Conservation (phyloP, 345 rosid genomes). For the Odontarrhena argentea region DNA sequence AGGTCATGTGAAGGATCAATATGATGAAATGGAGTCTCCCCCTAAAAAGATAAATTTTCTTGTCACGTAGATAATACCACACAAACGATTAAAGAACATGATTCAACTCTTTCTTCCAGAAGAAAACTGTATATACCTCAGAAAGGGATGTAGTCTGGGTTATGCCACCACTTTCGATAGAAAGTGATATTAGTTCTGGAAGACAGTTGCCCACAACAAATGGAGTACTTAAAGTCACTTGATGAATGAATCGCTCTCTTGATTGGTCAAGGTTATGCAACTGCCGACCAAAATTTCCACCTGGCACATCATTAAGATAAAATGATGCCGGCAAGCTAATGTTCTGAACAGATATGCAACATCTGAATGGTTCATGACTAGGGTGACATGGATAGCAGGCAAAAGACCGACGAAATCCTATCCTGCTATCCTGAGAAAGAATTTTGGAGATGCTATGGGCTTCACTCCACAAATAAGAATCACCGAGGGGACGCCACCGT, state of each 20-base stretch:
- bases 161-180: constrained; percentile 75
- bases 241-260: constrained; percentile 60
- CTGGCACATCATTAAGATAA: constrained; percentile 38
- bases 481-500: constrained; percentile 89
- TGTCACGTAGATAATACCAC: constrained; percentile 21
- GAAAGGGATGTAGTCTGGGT: constrained; percentile 61
- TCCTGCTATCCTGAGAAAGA: constrained; percentile 74
- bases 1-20: constrained; percentile 88
- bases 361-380: constrained; percentile 83
- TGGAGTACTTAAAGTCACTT: constrained; percentile 75
- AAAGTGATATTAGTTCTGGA: constrained; percentile 67
- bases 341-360: constrained; percentile 75
- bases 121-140: constrained; percentile 55
- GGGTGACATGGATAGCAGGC: constrained; percentile 95
- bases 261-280: constrained; percentile 46
- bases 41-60: constrained; percentile 49
- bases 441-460: constrained; percentile 72
- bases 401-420: constrained; percentile 78
- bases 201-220: constrained; percentile 71
- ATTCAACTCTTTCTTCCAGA: constrained; percentile 27
- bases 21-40: constrained; percentile 74
- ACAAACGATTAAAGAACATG: constrained; percentile 19
- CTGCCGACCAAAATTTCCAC: constrained; percentile 40
- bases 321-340: constrained; percentile 56
- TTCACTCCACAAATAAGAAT: constrained; percentile 91